Conservation (phyloP, 2,329 filamentous ascomycete genomes). For the Emmonsiellopsis sp. region DNA sequence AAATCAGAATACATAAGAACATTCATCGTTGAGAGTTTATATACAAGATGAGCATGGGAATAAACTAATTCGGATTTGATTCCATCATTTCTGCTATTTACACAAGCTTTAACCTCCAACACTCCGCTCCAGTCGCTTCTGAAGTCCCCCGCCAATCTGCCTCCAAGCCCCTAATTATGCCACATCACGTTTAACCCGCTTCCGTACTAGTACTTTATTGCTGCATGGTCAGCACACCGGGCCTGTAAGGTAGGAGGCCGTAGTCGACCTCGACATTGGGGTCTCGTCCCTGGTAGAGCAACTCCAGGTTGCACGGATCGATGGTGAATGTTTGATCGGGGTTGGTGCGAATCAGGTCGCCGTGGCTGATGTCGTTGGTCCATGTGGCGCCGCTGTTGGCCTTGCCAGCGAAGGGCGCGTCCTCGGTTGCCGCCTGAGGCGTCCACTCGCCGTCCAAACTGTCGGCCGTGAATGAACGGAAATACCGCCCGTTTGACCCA, state of each 20-base stretch:
- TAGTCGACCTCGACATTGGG: conserved; percentile 41
- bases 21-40: too few species aligned
- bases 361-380: conserved; percentile 60
- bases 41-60: too few species aligned
- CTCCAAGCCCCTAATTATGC: too few species aligned
- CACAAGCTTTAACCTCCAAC: too few species aligned
- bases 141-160: too few species aligned
- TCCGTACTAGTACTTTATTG: too few species aligned
- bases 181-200: too few species aligned
- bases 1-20: too few species aligned
- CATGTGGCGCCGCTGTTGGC: conserved; percentile 56
- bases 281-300: conserved; percentile 53
- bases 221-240: conserved; percentile 45
- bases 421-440: conserved; percentile 46
- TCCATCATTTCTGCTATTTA: too few species aligned
- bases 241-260: conserved; percentile 44
- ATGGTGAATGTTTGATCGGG: conserved; percentile 55
- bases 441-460: conserved; percentile 52
- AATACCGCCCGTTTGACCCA: conserved; percentile 51
- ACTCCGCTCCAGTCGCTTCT: too few species aligned
- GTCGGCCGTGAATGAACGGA: conserved; percentile 57
- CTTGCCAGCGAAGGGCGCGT: conserved; percentile 57
- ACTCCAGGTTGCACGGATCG: conserved; percentile 55
- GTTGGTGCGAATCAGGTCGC: conserved; percentile 50
- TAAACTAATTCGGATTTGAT: too few species aligned